These are phyloP conservation scores for Phytophthora aleatoria DNA, from an alignment of 352 stramenopile genomes.

Conservation along the genomic window DNA sequence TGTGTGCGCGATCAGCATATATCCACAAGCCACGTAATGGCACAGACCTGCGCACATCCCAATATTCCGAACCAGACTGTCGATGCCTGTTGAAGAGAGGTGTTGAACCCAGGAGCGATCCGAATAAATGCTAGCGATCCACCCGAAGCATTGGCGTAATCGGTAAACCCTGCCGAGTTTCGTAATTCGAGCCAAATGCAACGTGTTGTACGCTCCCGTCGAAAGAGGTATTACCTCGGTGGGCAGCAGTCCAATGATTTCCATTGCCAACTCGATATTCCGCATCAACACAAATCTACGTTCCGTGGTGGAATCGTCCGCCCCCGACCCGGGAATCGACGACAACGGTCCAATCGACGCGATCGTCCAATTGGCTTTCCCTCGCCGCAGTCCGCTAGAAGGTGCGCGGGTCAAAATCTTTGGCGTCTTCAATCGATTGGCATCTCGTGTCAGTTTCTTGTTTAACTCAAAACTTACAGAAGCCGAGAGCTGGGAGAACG, in stretches of 20 bases:
- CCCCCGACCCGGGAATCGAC: constrained; percentile 6
- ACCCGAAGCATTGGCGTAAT: constrained; percentile 42
- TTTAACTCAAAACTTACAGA: constrained; percentile 32
- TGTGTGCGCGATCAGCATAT: constrained; percentile 70
- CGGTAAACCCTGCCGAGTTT: constrained; percentile 68
- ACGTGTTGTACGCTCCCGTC: constrained; percentile 47
- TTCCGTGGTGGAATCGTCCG: constrained; percentile 5
- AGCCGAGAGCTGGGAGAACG: constrained; percentile 26
- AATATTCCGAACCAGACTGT: constrained; percentile 53
- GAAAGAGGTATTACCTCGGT: constrained; percentile 56
- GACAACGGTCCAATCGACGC: constrained; percentile 27
- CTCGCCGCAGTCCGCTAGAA: constrained; percentile 8
- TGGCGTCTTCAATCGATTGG: constrained; percentile 26
- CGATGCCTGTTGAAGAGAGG: constrained; percentile 68
- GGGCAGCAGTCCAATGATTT: constrained; percentile 57
- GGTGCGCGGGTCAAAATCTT: not conserved
- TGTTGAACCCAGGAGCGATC: constrained; percentile 49
- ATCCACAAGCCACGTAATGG: constrained; percentile 71
- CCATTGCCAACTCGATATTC: constrained; percentile 46
- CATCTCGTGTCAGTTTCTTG: constrained; percentile 32
- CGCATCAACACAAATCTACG: constrained; percentile 16
- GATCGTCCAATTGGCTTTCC: constrained; percentile 32
- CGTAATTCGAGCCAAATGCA: constrained; percentile 60
- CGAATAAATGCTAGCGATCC: constrained; percentile 65
- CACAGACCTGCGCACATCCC: constrained; percentile 36